These are phyloP conservation scores for Xerocomellus chrysenteron DNA, from an alignment of 768 basidiomycete genomes.

Conservation along the genomic window DNA sequence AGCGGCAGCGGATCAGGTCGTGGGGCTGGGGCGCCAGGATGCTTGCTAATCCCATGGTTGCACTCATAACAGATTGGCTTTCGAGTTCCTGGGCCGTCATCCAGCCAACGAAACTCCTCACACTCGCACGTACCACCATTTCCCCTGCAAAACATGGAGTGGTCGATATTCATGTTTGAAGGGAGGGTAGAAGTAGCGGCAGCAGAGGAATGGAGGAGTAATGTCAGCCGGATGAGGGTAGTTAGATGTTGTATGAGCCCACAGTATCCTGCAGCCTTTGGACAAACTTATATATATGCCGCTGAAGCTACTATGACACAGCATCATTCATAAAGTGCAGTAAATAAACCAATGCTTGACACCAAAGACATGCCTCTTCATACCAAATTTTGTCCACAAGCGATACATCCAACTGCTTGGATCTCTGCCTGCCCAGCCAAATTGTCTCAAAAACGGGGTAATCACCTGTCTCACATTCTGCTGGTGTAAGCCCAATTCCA, in stretches of 20 bases:
- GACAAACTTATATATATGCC: no score
- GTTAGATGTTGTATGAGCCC: no score
- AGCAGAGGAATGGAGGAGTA: no score
- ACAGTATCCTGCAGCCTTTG: neutral
- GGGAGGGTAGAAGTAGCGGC: no score
- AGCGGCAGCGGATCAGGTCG: neutral
- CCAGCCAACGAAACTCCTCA: neutral
- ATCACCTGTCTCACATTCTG: constrained; percentile 15
- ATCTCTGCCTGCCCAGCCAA: neutral
- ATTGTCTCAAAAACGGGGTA: constrained; percentile 16
- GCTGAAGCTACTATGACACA: neutral
- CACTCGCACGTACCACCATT: neutral
- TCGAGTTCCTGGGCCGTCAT: neutral
- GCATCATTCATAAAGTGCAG: neutral
- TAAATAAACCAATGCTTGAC: constrained; percentile 5
- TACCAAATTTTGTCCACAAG: constrained; percentile 13
- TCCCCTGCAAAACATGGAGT: neutral
- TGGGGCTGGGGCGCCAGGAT: neutral
- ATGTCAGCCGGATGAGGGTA: no score
- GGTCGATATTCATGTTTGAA: neutral
- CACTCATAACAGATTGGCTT: neutral
- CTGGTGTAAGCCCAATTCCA: constrained; percentile 11
- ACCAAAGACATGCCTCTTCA: constrained; percentile 10
- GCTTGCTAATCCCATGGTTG: neutral
- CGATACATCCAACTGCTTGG: constrained; percentile 1